Conservation (phyloP, 163 green algal species). For the Volvox carteri region DNA sequence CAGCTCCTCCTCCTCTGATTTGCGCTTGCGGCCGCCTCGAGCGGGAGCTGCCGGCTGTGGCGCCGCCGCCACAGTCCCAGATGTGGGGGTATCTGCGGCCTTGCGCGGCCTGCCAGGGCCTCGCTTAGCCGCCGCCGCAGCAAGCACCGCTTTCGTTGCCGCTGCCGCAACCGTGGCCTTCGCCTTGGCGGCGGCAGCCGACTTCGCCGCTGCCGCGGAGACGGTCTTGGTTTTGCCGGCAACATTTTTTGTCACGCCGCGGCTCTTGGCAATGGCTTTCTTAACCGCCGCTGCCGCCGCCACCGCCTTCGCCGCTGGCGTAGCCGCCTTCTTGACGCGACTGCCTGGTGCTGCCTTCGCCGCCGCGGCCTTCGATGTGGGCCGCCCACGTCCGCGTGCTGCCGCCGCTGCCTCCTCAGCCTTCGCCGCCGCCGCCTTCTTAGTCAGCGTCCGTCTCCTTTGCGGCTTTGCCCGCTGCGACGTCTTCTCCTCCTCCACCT, state of each 20-base stretch:
- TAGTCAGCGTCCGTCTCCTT: neutral
- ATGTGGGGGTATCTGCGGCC: neutral
- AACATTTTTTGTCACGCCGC: neutral
- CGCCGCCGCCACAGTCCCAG: neutral
- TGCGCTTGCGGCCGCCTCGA: slow-evolving; percentile 4
- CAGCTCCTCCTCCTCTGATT: slow-evolving; percentile 6
- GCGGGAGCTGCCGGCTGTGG: neutral
- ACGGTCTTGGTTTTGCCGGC: neutral
- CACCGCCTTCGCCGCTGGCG: neutral
- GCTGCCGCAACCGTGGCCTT: neutral
- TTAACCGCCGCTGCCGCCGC: neutral
- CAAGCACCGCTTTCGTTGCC: neutral
- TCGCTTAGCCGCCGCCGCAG: neutral
- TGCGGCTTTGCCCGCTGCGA: slow-evolving; percentile 1
- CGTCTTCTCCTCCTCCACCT: slow-evolving; percentile 41
- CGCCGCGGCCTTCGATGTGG: neutral
- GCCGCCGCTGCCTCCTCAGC: neutral
- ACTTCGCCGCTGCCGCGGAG: neutral
- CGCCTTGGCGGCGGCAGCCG: neutral
- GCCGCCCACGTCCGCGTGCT: neutral
- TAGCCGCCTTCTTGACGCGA: neutral
- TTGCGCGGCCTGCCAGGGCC: slow-evolving; percentile 7
- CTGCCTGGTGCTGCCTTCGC: neutral
- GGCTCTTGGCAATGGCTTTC: neutral
- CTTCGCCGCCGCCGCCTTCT: slow-evolving; percentile 36